A percentile compares a stretch with the other conserved stretches of the same genome.
Conservation (phyloP, 306 rosid genomes). For the apple (Malus domestica) region DNA sequence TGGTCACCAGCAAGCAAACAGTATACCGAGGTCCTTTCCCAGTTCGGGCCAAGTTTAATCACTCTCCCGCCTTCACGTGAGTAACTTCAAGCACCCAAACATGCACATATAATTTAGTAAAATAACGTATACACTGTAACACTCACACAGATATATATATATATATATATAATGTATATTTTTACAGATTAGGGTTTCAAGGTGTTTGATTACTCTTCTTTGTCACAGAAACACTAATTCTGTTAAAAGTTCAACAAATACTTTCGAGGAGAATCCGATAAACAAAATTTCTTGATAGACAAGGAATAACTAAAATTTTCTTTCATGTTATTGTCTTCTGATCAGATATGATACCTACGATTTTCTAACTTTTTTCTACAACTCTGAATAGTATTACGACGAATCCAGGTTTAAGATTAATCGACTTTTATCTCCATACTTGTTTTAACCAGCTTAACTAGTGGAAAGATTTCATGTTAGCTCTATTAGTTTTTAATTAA, state of each 20-base stretch:
- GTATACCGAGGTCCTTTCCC: not conserved
- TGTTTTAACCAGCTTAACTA: not conserved
- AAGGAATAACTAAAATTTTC: not conserved
- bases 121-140: not conserved
- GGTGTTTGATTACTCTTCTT: not conserved
- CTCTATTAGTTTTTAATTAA: not conserved
- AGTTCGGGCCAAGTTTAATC: conserved; percentile 41
- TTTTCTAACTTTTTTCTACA: not conserved
- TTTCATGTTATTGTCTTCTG: not conserved
- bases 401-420: not conserved
- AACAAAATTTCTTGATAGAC: not conserved
- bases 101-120: not conserved
- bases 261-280: not conserved
- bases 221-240: not conserved
- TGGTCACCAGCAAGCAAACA: conserved; percentile 66
- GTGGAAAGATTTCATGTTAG: not conserved
- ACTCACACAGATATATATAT: too few species aligned
- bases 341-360: not conserved
- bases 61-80: conserved; percentile 82
- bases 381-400: not conserved
- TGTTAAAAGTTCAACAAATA: not conserved
- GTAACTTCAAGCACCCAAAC: conserved; percentile 7
- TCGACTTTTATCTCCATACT: not conserved
- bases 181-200: not conserved
- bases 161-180: too few species aligned